A percentile compares a stretch with the other conserved stretches of the same genome.
Conservation (phyloP, 805 yeast species). For the Saccharomyces eubayanus region DNA sequence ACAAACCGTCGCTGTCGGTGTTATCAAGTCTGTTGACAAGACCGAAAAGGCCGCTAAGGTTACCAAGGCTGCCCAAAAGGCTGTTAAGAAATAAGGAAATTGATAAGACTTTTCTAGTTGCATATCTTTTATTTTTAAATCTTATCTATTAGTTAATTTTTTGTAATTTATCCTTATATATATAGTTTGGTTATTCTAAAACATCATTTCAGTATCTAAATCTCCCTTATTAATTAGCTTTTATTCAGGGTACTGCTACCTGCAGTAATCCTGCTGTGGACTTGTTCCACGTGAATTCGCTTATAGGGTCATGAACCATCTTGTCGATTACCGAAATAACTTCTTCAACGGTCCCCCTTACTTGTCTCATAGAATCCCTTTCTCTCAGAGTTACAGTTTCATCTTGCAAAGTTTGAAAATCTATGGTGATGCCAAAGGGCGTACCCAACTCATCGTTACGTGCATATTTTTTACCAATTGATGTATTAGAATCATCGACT, state of each 20-base stretch:
- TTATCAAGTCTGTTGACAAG: slow-evolving; percentile 91
- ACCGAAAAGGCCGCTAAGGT: slow-evolving; percentile 82
- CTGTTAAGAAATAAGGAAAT: slow-evolving; percentile 27
- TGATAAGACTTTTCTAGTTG: not conserved
- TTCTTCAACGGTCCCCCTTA: slow-evolving; percentile 79
- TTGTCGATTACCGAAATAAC: slow-evolving; percentile 64
- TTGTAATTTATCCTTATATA: not conserved
- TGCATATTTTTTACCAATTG: slow-evolving; percentile 95
- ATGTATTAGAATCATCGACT: slow-evolving; percentile 91
- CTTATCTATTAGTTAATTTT: not conserved
- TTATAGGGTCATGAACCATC: slow-evolving; percentile 38
- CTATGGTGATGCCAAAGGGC: slow-evolving; percentile 94
- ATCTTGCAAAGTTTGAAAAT: slow-evolving; percentile 83
- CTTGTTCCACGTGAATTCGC: not conserved
- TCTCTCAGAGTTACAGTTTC: slow-evolving; percentile 88
- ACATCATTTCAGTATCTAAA: not conserved
- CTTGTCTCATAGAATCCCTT: slow-evolving; percentile 92
- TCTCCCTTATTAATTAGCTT: not conserved
- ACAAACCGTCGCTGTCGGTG: slow-evolving; percentile 99
- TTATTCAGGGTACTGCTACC: not conserved
- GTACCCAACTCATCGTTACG: slow-evolving; percentile 98
- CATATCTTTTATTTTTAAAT: not conserved
- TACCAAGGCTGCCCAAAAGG: slow-evolving; percentile 78
- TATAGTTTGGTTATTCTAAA: not conserved
- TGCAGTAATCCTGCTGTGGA: not conserved